Conservation (phyloP, 805 yeast genomes). For the Limtongia smithiae region DNA sequence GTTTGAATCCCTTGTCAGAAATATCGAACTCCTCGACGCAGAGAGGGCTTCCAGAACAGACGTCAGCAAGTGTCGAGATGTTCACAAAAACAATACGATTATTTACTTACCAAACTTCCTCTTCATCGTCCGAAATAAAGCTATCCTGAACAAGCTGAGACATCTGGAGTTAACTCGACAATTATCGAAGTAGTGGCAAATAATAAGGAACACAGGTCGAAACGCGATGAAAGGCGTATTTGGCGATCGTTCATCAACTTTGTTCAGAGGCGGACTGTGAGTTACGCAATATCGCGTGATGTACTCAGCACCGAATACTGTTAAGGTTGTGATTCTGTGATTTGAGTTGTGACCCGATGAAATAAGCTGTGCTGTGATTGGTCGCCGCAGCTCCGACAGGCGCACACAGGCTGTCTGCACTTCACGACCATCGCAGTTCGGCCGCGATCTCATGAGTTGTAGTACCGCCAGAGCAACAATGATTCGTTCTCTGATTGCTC, state of each 20-base stretch:
- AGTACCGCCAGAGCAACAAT: slow-evolving; percentile 5
- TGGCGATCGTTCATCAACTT: too few species aligned
- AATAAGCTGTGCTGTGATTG: too few species aligned
- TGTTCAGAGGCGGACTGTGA: neutral
- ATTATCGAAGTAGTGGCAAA: too few species aligned
- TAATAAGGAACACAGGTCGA: too few species aligned
- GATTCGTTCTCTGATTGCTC: slow-evolving; percentile 12
- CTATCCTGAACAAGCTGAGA: slow-evolving; percentile 29
- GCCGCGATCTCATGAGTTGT: slow-evolving; percentile 1
- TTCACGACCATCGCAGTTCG: neutral
- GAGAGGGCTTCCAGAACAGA: slow-evolving; percentile 59
- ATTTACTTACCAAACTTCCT: slow-evolving; percentile 58
- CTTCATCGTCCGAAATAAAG: slow-evolving; percentile 68
- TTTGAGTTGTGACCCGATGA: too few species aligned
- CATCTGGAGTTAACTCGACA: slow-evolving; percentile 6
- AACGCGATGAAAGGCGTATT: too few species aligned
- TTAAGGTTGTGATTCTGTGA: too few species aligned
- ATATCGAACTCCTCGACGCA: slow-evolving; percentile 98
- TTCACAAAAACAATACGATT: neutral
- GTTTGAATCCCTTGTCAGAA: slow-evolving; percentile 92
- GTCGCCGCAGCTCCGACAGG: too few species aligned
- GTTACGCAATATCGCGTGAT: neutral
- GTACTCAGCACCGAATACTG: too few species aligned
- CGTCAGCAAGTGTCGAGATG: neutral
- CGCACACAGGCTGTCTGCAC: too few species aligned